Base-by-base conservation (phyloP, 2,329 filamentous ascomycete genomes). In the Paracorniculantispora psalliotae region DNA sequence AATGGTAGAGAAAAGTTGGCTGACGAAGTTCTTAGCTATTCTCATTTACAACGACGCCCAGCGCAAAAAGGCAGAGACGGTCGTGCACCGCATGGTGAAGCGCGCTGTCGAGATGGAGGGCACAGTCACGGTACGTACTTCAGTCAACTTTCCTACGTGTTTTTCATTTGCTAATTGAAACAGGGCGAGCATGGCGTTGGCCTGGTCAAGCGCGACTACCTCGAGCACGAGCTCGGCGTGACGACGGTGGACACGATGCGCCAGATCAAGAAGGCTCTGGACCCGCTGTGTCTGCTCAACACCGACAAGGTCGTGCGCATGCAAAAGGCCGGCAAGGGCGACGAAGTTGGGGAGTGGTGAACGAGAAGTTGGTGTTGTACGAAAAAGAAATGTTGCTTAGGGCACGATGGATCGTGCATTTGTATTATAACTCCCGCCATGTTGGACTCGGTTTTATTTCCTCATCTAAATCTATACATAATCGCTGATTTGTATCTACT, bases 11-110 rank as follows among this genome's bases (percentile, higher is more conserved):
- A 6, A 33, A 33, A 33, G 30, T 33, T 33, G 43, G 17, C 21
- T 51, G 41, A 46, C 43, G 12, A 26, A 8, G 12, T 17, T 13
- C 12, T 9, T 15, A 80, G 77, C 81, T 7, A 84, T 85, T 54
- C 68, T 86, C 19, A 68, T 84, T 8, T 85, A 83, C 68, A 88
- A 85, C 59, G 83, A 89, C n/a, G 75, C 79, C 23, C 85, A 93
- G 71, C 81, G 86, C 64, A 74, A 79, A 60, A 80, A 82, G 57
- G 88, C 88, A 2, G 88, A 91, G 67, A 80, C 81, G 43, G 77
- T 93, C 26, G 88, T 94, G 26, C 89, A 92, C 69, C 81, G 85
- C 60, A 94, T 94, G 91, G 89, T 93, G 59, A 92, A 92, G 80
- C 81, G 89, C 62, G 91, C 91, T 0, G 86, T 96, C 51, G 89